Base-by-base conservation (phyloP, 2,329 filamentous ascomycete species). In the Arthrobotrys iridis region DNA sequence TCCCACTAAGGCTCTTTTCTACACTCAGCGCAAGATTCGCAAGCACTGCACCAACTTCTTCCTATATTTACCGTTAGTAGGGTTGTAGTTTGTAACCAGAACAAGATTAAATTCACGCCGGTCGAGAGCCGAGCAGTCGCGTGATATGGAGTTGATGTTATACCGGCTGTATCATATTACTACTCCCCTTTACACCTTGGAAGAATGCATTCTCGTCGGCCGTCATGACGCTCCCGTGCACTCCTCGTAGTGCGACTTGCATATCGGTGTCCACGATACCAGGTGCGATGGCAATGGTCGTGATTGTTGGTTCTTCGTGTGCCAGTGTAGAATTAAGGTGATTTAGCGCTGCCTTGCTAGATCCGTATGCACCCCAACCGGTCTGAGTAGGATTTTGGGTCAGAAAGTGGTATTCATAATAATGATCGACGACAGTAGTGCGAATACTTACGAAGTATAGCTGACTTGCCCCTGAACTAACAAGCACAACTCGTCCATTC, bases 301-400 rank as follows among this genome's bases (percentile, higher is more conserved):
- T 91, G 46, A 97, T 88, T 11, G 89, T 85, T 0, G 90, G 88
- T 81, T 97, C 93, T 80, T 97, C 93, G 0, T 86, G 85, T 0
- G 88, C 88, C 35, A 97, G 82, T 35, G 93, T 92, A 43, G 86
- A 83, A 0, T 89, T 89, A 3, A 97, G 83, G 78, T 94, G 92
- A 81, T 96, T 96, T 79, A 95, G 81, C 0, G 91, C 92, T 0
- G 93, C 92, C 83, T 97, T 97, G 15, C 89, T 88, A 0, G 91
- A 89, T 0, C 93, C 92, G 80, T 97, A 97, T 2, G 90, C 86
- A 35, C 89, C 90, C 93, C 92, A 96, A 0, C 88, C 60, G 13
- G 62, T 76, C 72, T 72, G 3, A n/a, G 13, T 3, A 26, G 30
- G 20, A 8, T 10, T 24, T 18, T 55, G 46, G 26, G n/a, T n/a